These are phyloP conservation scores for Saposhnikovia divaricata DNA, from an alignment of 129 eudicot genomes.

Conservation along the genomic window DNA sequence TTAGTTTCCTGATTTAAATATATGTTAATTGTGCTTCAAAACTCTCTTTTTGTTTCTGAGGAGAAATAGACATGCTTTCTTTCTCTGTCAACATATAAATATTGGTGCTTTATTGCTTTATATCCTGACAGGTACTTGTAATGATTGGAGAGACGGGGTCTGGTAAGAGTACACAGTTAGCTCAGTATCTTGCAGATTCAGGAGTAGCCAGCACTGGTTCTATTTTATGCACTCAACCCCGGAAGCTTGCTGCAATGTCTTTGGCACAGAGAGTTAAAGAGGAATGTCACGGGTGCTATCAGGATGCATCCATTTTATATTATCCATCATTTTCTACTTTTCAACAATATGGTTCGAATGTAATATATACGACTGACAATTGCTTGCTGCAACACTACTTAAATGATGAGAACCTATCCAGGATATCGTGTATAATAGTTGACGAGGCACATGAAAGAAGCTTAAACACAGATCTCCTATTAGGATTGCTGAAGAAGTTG, in stretches of 20 bases:
- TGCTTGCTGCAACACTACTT: constrained; percentile 84
- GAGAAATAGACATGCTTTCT: background rate
- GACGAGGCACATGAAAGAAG: constrained; percentile 99
- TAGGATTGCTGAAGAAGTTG: constrained; percentile 63
- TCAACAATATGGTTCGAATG: constrained; percentile 34
- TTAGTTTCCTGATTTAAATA: background rate
- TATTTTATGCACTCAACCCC: constrained; percentile 89
- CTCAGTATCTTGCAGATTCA: constrained; percentile 89
- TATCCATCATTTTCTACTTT: constrained; percentile 47
- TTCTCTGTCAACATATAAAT: background rate
- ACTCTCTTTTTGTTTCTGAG: background rate
- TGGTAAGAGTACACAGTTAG: constrained; percentile 93
- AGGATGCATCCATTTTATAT: constrained; percentile 30
- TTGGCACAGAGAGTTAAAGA: constrained; percentile 67
- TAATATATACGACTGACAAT: constrained; percentile 80
- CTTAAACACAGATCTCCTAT: constrained; percentile 80
- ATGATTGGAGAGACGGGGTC: constrained; percentile 93
- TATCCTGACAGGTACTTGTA: constrained; percentile 54
- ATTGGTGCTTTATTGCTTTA: background rate
- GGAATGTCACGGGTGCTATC: constrained; percentile 63
- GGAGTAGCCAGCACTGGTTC: constrained; percentile 51
- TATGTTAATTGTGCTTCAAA: background rate
- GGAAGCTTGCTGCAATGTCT: constrained; percentile 87
- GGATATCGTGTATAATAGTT: constrained; percentile 74
- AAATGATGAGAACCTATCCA: constrained; percentile 51